These are phyloP conservation scores for Ophiocordyceps camponoti-rufipedis DNA, from an alignment of 2,329 filamentous ascomycete species.

Conservation along the genomic window DNA sequence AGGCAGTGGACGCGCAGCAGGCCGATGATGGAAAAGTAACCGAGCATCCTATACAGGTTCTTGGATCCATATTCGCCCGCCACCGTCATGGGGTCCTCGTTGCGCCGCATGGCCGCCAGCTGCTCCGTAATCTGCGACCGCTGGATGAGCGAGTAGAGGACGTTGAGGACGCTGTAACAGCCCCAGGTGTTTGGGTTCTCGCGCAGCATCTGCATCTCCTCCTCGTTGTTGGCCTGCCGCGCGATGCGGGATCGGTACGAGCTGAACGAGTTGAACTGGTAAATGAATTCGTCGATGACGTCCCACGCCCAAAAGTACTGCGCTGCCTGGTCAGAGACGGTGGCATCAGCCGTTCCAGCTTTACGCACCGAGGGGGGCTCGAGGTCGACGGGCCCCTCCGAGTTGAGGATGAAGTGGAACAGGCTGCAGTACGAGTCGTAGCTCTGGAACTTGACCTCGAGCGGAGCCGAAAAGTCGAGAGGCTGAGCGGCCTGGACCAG, in stretches of 20 bases:
- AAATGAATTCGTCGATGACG: slow-evolving; percentile 99
- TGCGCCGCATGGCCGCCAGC: slow-evolving; percentile 81
- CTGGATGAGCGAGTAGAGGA: slow-evolving; percentile 97
- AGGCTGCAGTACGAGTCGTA: slow-evolving; percentile 99
- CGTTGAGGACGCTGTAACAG: slow-evolving; percentile 98
- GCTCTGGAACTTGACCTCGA: slow-evolving; percentile 95
- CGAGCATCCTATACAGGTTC: slow-evolving; percentile 92
- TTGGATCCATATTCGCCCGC: slow-evolving; percentile 91
- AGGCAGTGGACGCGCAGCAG: slow-evolving; percentile 90
- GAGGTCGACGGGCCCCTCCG: slow-evolving; percentile 92
- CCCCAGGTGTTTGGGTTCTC: slow-evolving; percentile 99
- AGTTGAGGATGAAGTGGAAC: slow-evolving; percentile 99
- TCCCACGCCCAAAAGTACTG: slow-evolving; percentile 99
- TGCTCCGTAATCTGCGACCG: slow-evolving; percentile 97
- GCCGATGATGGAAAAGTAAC: slow-evolving; percentile 98
- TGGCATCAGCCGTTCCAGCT: slow-evolving; percentile 3
- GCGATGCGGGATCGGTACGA: slow-evolving; percentile 89
- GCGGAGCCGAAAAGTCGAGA: slow-evolving; percentile 83
- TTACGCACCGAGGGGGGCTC: slow-evolving; percentile 81
- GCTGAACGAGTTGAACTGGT: slow-evolving; percentile 99
- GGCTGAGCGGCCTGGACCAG: slow-evolving; percentile 84
- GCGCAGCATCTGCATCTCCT: slow-evolving; percentile 77
- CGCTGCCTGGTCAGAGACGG: slow-evolving; percentile 3
- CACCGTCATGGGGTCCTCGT: slow-evolving; percentile 73
- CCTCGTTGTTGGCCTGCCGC: slow-evolving; percentile 65